phyloP scores from a whole-genome alignment of 192 early-diverging fungal species.

The Coemansia sp. region DNA sequence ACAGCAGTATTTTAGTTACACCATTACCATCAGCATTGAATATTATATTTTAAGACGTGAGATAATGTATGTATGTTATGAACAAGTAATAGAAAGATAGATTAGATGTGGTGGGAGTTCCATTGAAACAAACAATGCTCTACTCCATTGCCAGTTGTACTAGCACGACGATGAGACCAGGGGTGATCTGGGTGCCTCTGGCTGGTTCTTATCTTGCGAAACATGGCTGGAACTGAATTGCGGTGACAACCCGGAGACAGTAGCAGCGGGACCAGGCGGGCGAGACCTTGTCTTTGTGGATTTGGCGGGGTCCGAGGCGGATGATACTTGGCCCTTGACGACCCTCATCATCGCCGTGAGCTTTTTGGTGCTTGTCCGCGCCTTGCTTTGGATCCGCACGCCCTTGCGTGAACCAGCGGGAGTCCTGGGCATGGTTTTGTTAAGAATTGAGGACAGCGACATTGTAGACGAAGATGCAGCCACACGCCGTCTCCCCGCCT shows the following conservation, averaged over 20 bases:
- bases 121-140: background rate
- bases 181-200: slow-evolving; percentile 18
- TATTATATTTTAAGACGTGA: background rate
- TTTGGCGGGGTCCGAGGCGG: slow-evolving; percentile 7
- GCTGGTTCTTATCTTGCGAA: slow-evolving; percentile 2
- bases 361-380: slow-evolving; percentile 11
- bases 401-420: background rate
- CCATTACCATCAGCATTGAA: too few species aligned
- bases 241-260: background rate
- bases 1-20: background rate
- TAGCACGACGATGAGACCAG: slow-evolving; percentile 18
- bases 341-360: slow-evolving; percentile 47
- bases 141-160: too few species aligned
- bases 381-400: background rate
- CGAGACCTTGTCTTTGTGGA: background rate
- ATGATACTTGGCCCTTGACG: slow-evolving; percentile 15
- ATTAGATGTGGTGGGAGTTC: background rate
- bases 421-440: background rate
- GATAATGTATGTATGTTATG: too few species aligned
- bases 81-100: background rate
- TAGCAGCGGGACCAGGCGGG: background rate
- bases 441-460: slow-evolving; percentile 8
- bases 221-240: slow-evolving; percentile 4
- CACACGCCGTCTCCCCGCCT: background rate
- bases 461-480: background rate